Evolutionary conservation across 805 yeast species (phyloP).

Genomic region (Lipomyces lipofer): DNA sequence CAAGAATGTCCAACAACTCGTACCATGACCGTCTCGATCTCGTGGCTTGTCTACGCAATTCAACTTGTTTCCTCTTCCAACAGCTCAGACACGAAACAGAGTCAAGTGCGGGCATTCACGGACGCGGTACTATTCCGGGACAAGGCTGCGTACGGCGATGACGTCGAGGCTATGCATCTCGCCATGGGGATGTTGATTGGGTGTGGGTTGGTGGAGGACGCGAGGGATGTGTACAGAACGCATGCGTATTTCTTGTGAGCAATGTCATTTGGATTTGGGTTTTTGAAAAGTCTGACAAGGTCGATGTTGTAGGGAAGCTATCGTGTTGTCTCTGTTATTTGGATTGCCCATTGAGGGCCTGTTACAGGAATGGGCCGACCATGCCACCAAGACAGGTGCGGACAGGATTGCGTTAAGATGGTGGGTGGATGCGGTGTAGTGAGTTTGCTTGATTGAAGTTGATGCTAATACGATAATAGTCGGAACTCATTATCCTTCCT

Average conservation of each 20-base stretch:
- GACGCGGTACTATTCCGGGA: slow-evolving; percentile 23
- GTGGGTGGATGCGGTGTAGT: slow-evolving; percentile 1
- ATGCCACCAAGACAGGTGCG: slow-evolving; percentile 12
- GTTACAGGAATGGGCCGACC: slow-evolving; percentile 16
- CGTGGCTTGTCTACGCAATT: slow-evolving; percentile 28
- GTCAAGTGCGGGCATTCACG: slow-evolving; percentile 15
- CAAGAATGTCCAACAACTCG: slow-evolving; percentile 10
- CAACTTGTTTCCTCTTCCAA: slow-evolving; percentile 3
- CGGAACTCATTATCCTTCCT: slow-evolving; percentile 15
- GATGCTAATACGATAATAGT: slow-evolving; percentile 1
- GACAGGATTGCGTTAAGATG: slow-evolving; percentile 17
- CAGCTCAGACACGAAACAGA: background rate
- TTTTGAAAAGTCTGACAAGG: background rate
- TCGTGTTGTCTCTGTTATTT: slow-evolving; percentile 22
- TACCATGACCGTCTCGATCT: slow-evolving; percentile 28
- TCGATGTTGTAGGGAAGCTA: slow-evolving; percentile 25
- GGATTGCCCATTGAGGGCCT: slow-evolving; percentile 13
- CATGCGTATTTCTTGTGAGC: slow-evolving; percentile 24
- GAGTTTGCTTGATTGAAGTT: background rate
- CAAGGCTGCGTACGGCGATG: slow-evolving; percentile 26
- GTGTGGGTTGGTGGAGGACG: slow-evolving; percentile 18
- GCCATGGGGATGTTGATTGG: slow-evolving; percentile 29
- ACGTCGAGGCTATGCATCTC: slow-evolving; percentile 30
- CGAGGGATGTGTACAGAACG: slow-evolving; percentile 16
- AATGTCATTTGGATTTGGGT: too few species aligned